Conservation (phyloP, 176 grass and related monocot genomes). For the Hordeum marinum region DNA sequence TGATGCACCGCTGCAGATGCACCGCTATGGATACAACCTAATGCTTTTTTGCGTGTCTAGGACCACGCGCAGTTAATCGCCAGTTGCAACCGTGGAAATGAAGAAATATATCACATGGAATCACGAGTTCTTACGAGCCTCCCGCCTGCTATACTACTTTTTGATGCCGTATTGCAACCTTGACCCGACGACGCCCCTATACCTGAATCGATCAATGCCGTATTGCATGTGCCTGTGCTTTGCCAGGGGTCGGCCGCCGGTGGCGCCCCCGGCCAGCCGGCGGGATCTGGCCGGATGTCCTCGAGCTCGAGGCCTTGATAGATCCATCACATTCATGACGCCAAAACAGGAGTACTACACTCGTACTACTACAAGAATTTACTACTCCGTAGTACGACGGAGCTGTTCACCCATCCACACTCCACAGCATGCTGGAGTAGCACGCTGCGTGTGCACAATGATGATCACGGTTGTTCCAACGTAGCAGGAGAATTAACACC, state of each 20-base stretch:
- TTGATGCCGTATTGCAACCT: too few species aligned
- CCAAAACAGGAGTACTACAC: neutral
- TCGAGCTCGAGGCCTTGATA: neutral
- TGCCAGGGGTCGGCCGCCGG: neutral
- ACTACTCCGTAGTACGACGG: neutral
- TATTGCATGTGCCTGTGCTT: neutral
- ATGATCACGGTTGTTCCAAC: neutral
- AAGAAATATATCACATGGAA: neutral
- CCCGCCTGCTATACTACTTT: too few species aligned
- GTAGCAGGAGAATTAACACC: neutral
- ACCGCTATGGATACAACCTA: neutral
- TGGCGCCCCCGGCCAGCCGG: too few species aligned
- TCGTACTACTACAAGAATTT: neutral
- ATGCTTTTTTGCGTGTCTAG: neutral
- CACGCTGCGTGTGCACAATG: neutral
- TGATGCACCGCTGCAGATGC: neutral
- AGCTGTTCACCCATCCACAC: too few species aligned
- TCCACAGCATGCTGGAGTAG: too few species aligned
- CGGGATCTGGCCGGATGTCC: neutral
- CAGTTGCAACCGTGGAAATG: neutral
- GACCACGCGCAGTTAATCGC: neutral
- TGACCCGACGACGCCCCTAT: too few species aligned
- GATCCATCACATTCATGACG: neutral
- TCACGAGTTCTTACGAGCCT: too few species aligned
- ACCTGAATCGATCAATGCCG: neutral